A percentile compares a stretch with the other conserved stretches of the same genome.
Evolutionary conservation across 2,329 filamentous ascomycete species (phyloP).

Genomic region (Juglanconis oblonga): DNA sequence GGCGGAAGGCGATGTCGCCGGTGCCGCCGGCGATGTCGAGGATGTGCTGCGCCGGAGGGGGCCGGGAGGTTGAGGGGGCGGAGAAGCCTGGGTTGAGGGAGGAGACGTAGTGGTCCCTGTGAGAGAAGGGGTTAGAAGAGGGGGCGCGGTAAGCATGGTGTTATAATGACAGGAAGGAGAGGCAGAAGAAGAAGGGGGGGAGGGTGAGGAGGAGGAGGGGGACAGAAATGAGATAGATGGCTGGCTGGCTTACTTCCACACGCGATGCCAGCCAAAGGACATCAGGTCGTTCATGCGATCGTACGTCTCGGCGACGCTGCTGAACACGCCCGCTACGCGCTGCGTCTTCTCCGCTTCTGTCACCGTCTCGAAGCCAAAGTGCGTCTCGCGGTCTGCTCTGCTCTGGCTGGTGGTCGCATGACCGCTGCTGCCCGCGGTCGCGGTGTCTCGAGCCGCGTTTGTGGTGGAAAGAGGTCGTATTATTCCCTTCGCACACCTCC

Average conservation of each 20-base stretch:
- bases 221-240: no score
- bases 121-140: not conserved
- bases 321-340: constrained; percentile 83
- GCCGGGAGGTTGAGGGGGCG: constrained; percentile 37
- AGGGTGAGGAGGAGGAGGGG: no score
- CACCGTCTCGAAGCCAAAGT: constrained; percentile 88
- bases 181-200: not conserved
- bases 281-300: constrained; percentile 99
- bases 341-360: constrained; percentile 72
- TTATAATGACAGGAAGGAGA: not conserved
- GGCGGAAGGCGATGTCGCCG: constrained; percentile 95
- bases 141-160: constrained; percentile 6
- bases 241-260: constrained; percentile 69
- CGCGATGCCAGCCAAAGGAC: constrained; percentile 92
- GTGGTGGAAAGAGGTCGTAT: constrained; percentile 12
- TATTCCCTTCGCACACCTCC: constrained; percentile 5
- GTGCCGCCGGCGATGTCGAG: constrained; percentile 97
- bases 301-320: constrained; percentile 89
- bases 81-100: constrained; percentile 77
- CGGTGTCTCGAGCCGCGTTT: not conserved
- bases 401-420: constrained; percentile 12
- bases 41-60: constrained; percentile 62
- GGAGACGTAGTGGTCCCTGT: constrained; percentile 84
- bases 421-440: not conserved
- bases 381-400: constrained; percentile 61